Conservation (phyloP, 208 protist genomes). For the Vickermania spadyakhi region DNA sequence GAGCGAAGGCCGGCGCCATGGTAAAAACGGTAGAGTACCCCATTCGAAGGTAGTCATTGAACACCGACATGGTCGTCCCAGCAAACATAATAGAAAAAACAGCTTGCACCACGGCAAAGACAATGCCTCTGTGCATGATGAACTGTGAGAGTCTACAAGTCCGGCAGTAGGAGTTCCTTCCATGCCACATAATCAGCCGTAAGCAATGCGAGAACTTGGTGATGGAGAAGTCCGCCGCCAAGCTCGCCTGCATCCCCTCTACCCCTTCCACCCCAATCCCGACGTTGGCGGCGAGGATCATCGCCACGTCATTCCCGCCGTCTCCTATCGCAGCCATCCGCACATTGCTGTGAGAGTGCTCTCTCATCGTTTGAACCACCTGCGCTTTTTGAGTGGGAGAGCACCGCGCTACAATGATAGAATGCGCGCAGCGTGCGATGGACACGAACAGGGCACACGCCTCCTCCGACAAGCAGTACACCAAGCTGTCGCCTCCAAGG, state of each 20-base stretch:
- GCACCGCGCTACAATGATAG: conserved; percentile 95
- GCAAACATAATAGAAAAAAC: conserved; percentile 97
- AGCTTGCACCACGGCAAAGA: conserved; percentile 97
- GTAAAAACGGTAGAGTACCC: conserved; percentile 98
- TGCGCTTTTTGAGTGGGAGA: conserved; percentile 97
- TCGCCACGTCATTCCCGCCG: conserved; percentile 98
- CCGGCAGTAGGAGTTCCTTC: conserved; percentile 85
- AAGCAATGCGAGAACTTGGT: conserved; percentile 91
- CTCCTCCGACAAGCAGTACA: conserved; percentile 36
- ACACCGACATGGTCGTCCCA: conserved; percentile 95
- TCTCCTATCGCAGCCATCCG: conserved; percentile 96
- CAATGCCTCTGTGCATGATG: conserved; percentile 98
- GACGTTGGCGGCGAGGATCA: conserved; percentile 94
- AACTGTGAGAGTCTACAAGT: conserved; percentile 93
- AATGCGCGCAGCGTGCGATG: conserved; percentile 54
- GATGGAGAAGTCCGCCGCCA: conserved; percentile 98
- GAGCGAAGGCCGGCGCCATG: conserved; percentile 95
- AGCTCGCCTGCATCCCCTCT: conserved; percentile 97
- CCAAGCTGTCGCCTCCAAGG: conserved; percentile 66
- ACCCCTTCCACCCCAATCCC: conserved; percentile 97
- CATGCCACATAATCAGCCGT: conserved; percentile 86
- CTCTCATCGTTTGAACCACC: conserved; percentile 86
- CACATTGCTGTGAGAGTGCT: conserved; percentile 23
- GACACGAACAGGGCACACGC: conserved; percentile 32
- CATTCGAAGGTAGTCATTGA: conserved; percentile 94